phyloP scores from a whole-genome alignment of 345 rosid species.

The Crucihimalaya himalaica region DNA sequence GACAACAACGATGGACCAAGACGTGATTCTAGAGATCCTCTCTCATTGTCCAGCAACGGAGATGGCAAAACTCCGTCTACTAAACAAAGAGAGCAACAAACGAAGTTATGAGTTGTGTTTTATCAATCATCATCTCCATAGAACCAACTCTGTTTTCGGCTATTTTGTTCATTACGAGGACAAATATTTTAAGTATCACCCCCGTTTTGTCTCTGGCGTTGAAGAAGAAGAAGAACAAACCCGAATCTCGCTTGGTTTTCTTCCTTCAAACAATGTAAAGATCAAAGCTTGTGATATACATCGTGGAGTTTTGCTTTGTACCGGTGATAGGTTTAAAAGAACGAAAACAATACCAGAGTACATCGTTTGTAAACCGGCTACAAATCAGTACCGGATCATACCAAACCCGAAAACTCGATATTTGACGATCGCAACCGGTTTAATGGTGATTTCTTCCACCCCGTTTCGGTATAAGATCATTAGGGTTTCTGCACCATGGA shows the following conservation, averaged over 20 bases:
- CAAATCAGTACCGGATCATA: conserved; percentile 23
- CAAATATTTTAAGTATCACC: neutral
- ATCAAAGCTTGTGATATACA: conserved; percentile 30
- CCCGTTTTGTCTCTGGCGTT: neutral
- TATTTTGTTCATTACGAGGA: neutral
- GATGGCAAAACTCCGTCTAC: conserved; percentile 5
- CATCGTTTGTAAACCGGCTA: conserved; percentile 34
- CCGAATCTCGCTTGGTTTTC: conserved; percentile 10
- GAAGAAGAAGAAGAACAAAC: neutral
- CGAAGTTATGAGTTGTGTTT: conserved; percentile 20
- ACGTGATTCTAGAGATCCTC: conserved; percentile 18
- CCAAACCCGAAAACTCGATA: conserved; percentile 29
- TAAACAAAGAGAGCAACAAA: conserved; percentile 26
- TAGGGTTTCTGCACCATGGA: conserved; percentile 9
- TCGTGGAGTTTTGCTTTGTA: conserved; percentile 14
- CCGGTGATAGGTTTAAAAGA: neutral
- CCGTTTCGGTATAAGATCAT: conserved; percentile 33
- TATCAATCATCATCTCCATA: neutral
- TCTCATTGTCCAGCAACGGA: neutral
- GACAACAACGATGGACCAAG: neutral
- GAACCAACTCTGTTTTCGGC: conserved; percentile 32
- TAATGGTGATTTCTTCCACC: conserved; percentile 6
- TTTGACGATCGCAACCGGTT: neutral
- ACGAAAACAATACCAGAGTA: neutral
- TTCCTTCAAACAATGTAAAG: neutral